Base-by-base conservation (phyloP, 2,329 filamentous ascomycete species). In the Sodiomyces alkalinus region DNA sequence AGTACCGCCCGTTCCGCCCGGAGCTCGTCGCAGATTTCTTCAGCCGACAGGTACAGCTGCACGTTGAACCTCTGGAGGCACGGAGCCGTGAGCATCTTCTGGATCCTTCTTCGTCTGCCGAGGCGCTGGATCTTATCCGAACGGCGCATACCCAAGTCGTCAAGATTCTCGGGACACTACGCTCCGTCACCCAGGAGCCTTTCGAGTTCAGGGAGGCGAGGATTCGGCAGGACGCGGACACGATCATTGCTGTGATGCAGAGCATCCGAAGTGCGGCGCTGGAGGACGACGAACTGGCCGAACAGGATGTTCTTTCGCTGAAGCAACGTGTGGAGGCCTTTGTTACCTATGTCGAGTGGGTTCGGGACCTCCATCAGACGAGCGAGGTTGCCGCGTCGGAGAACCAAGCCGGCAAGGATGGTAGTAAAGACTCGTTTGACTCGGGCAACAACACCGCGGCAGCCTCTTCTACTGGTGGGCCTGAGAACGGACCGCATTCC, bases 1-100 rank as follows among this genome's bases (percentile, higher is more conserved):
- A 19, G 5, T 19, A 21, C 3, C 25, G 12, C 6, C 18, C 26
- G 4, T 23, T 29, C 20, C 27, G 27, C 12, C 27, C 27, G 11
- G 20, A 29, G n/a, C 16, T 29, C 16, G 21, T 29, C 4, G 14
- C 23, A 7, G 15, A 29, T 7, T 14, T 17, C 12, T 29, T 29
- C 21, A 16, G 10, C 1, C 16, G 15, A 6, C n/a, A 23, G 10
- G 12, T 19, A 6, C 15, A 17, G 16, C 21, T 21, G 10, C 11
- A 29, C 21, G 19, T 29, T 7, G 21, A 24, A 6, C 20, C 11
- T 13, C 21, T 29, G 6, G 19, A 22, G 9, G 10, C 14, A 4
- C 26, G 26, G 6, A 15, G 24, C 16, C 20, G 16, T 11, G 27
- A 22, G 12, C 27, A 23, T 6, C 23, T 17, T 6, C 16, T 15